phyloP scores from a whole-genome alignment of 2,329 filamentous ascomycete genomes.

The Pseudogymnoascus sp. region DNA sequence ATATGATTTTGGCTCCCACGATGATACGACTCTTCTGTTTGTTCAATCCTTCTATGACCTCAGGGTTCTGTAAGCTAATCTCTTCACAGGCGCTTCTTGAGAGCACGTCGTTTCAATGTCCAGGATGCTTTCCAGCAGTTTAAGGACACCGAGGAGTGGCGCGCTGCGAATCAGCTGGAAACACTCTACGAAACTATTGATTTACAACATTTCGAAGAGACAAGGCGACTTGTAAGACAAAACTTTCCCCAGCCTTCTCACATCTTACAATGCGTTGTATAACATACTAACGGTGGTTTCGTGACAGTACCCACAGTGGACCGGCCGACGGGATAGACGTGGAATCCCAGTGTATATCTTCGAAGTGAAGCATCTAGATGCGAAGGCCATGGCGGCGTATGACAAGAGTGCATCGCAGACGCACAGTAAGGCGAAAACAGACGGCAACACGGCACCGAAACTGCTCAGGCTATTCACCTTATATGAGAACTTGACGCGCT shows the following conservation, averaged over 20 bases:
- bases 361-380: slow-evolving; percentile 74
- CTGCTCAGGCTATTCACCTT: slow-evolving; percentile 82
- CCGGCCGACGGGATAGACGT: slow-evolving; percentile 77
- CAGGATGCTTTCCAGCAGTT: slow-evolving; percentile 76
- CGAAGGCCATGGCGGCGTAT: slow-evolving; percentile 72
- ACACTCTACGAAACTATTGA: slow-evolving; percentile 81
- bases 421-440: slow-evolving; percentile 52
- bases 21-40: slow-evolving; percentile 65
- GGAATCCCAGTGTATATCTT: slow-evolving; percentile 91
- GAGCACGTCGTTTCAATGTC: slow-evolving; percentile 73
- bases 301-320: slow-evolving; percentile 83
- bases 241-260: slow-evolving; percentile 10
- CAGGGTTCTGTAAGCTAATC: background rate
- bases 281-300: slow-evolving; percentile 18
- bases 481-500: slow-evolving; percentile 86
- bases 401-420: slow-evolving; percentile 52
- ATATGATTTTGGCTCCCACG: slow-evolving; percentile 46
- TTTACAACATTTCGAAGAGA: slow-evolving; percentile 72
- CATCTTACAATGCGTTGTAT: background rate
- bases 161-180: slow-evolving; percentile 68
- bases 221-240: slow-evolving; percentile 58
- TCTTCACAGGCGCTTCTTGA: slow-evolving; percentile 63
- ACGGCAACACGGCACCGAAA: slow-evolving; percentile 61
- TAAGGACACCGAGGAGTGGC: slow-evolving; percentile 81
- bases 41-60: slow-evolving; percentile 23